phyloP scores from a whole-genome alignment of 1,284 basidiomycete genomes.

The Leccinum subrobustum region DNA sequence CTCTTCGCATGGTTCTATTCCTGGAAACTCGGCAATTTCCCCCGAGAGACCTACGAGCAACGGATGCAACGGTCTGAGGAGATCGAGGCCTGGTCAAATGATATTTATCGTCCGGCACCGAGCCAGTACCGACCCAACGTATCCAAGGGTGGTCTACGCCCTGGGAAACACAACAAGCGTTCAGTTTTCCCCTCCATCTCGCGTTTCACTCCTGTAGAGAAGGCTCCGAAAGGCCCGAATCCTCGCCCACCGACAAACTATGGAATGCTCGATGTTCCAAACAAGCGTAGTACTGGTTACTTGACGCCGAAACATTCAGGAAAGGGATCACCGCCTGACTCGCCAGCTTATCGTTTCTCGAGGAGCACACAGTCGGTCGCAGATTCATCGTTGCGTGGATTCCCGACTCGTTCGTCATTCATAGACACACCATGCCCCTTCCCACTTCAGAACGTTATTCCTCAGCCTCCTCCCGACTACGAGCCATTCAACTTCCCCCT shows the following conservation, averaged over 20 bases:
- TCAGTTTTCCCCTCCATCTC: conserved; percentile 75
- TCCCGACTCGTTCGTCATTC: conserved; percentile 47
- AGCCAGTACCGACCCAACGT: conserved; percentile 91
- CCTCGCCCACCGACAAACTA: conserved; percentile 75
- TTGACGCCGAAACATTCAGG: conserved; percentile 42
- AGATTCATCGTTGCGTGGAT: conserved; percentile 30
- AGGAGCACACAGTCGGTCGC: conserved; percentile 81
- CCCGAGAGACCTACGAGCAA: conserved; percentile 90
- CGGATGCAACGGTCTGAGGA: conserved; percentile 89
- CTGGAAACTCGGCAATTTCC: conserved; percentile 92
- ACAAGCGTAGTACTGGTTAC: conserved; percentile 65
- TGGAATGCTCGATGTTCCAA: conserved; percentile 66
- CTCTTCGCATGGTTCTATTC: conserved; percentile 97
- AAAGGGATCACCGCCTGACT: conserved; percentile 72
- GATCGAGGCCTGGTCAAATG: conserved; percentile 96
- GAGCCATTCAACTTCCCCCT: conserved; percentile 97
- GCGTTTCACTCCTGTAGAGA: conserved; percentile 83
- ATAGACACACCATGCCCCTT: conserved; percentile 82
- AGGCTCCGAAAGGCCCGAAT: conserved; percentile 57
- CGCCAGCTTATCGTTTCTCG: conserved; percentile 72
- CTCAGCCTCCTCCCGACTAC: conserved; percentile 88
- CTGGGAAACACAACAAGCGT: conserved; percentile 57
- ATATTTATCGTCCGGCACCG: conserved; percentile 95
- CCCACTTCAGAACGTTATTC: conserved; percentile 87
- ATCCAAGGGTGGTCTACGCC: conserved; percentile 57